Percentiles rank a stretch among this genome's conserved stretches.
phyloP scores from a whole-genome alignment of 169 alveolate species.

The Perkinsus marinus region DNA sequence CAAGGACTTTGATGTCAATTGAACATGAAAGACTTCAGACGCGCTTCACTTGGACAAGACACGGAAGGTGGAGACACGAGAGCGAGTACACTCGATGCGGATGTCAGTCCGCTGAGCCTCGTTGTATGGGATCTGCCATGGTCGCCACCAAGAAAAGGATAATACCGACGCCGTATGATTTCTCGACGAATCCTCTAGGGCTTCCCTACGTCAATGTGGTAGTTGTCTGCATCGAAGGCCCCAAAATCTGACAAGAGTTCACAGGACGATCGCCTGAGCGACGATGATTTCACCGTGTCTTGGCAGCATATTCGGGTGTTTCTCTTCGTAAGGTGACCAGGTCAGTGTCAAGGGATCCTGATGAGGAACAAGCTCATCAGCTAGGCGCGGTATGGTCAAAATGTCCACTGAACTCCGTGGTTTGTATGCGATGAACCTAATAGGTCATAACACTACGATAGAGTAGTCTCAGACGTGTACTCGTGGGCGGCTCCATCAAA shows the following conservation, averaged over 20 bases:
- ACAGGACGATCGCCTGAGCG: not conserved
- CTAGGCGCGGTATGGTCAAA: not conserved
- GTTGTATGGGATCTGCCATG: not conserved
- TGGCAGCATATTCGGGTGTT: not conserved
- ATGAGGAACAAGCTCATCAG: not conserved
- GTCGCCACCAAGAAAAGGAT: not conserved
- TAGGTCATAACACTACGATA: not conserved
- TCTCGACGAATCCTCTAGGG: not conserved
- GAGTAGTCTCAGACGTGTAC: not conserved
- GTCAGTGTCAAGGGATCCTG: not conserved
- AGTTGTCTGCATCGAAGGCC: not conserved
- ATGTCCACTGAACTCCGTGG: not conserved
- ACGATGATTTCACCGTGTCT: not conserved
- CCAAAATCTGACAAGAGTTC: not conserved
- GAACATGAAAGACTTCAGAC: too few relatives aligned
- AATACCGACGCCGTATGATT: not conserved
- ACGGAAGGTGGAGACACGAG: too few relatives aligned
- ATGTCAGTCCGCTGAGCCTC: too few relatives aligned
- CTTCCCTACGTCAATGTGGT: not conserved
- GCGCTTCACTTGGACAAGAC: too few relatives aligned
- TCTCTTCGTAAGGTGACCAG: not conserved
- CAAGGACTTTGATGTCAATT: too few relatives aligned
- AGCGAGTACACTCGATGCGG: too few relatives aligned
- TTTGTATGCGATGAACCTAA: not conserved
- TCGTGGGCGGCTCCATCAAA: not conserved